Evolutionary conservation across 2,329 filamentous ascomycete species (phyloP), one percentile per base, ranked within the genome.

Genomic region (Colletotrichum caudatum): DNA sequence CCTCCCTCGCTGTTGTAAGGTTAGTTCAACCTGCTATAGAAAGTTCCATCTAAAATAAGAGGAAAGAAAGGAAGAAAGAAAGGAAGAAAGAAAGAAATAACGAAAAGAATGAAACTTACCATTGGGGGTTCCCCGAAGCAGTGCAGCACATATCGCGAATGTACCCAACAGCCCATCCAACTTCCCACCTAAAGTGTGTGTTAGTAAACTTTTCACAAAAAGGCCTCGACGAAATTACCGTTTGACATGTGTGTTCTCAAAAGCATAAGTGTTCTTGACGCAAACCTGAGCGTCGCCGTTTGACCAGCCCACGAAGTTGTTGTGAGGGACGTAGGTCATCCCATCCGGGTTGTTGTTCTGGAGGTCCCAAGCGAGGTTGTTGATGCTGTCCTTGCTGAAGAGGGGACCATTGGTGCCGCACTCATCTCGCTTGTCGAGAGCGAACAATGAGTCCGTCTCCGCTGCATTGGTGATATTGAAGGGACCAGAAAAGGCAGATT

Each of bases 1-100:
- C 54, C 54, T 39, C 54, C 54, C 54, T 58, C 54, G 7, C 54
- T 58, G 54, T 58, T 58, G 23, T 26, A 41, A 41, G 20, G 11
- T 58, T 58, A 58, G 54, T 41, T 26, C 3, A 58, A 41, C 54
- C 51, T 2, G 54, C n/a, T 41, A 26, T 26, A 39, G 35, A 58
- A 5, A 35, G 11, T 41, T 23, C 41, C 26, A 37, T 41, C 35
- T 37, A 16, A 16, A 39, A 39, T 11, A 39, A 39, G 37, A 39
- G 16, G 12, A 39, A 14, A 39, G 6, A 37, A 37, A 9, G 9
- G 29, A 29, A 29, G n/a, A n/a, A 29, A 39, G 12, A 39, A 39
- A 12, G 1, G 2, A 39, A 39, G 9, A 39, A 39, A n/a, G n/a
- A n/a, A n/a, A n/a, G n/a, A n/a, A n/a, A n/a, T n/a, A n/a, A n/a